Percentiles rank a stretch among this genome's conserved stretches.
Evolutionary conservation across 129 eudicot genomes (phyloP).

Genomic region (Arctium minus): DNA sequence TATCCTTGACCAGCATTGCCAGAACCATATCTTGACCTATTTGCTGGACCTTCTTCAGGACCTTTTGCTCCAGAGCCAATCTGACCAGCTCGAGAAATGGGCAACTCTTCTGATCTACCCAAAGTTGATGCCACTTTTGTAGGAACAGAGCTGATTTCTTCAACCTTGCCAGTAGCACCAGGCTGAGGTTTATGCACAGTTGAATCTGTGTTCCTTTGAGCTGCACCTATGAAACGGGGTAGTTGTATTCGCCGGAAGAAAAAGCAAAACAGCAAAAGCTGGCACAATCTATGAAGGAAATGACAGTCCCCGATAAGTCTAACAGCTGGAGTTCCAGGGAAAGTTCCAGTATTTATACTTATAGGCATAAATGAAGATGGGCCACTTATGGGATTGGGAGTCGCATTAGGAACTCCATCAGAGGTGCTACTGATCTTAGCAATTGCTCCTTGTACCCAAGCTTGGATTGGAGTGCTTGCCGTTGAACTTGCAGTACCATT

Average conservation of each 20-base stretch:
- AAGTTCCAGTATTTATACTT: constrained; percentile 94
- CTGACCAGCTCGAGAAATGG: constrained; percentile 55
- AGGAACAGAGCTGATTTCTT: constrained; percentile 60
- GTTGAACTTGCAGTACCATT: constrained; percentile 77
- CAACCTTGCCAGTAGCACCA: constrained; percentile 59
- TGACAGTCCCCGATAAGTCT: constrained; percentile 96
- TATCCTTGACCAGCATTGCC: constrained; percentile 99
- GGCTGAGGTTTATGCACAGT: constrained; percentile 56
- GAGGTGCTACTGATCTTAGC: constrained; percentile 89
- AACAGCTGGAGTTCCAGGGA: constrained; percentile 99
- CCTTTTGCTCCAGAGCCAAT: constrained; percentile 61
- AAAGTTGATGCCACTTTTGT: constrained; percentile 41
- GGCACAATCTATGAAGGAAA: constrained; percentile 93
- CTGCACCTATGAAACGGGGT: constrained; percentile 57
- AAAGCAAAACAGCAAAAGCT: constrained; percentile 80
- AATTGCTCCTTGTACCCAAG: constrained; percentile 99
- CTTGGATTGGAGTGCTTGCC: constrained; percentile 92
- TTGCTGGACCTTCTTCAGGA: constrained; percentile 74
- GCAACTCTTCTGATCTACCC: constrained; percentile 61
- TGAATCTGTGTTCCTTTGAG: constrained; percentile 73
- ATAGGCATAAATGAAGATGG: constrained; percentile 93
- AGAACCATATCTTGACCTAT: constrained; percentile 75
- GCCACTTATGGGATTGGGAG: constrained; percentile 83
- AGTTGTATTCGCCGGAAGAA: constrained; percentile 83
- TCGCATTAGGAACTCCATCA: constrained; percentile 67